phyloP scores from a whole-genome alignment of 2,329 filamentous ascomycete genomes.

The Aspergillus aculeatinus region DNA sequence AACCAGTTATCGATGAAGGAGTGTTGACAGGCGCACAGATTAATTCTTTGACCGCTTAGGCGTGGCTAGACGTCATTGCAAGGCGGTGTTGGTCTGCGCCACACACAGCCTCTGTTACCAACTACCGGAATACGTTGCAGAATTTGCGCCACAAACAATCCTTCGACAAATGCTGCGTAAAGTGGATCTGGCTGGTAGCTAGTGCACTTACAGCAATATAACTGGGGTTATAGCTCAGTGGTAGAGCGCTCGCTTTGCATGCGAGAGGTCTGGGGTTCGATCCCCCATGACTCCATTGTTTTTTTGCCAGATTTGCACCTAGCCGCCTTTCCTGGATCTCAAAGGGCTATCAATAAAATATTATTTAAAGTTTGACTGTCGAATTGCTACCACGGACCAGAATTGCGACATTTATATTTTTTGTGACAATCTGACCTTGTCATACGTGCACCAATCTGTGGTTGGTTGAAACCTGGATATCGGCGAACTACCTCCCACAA shows the following conservation, averaged over 20 bases:
- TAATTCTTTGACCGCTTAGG: slow-evolving; percentile 21
- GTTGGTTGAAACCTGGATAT: too few relatives aligned
- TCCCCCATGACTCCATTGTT: neutral
- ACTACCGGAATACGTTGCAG: slow-evolving; percentile 17
- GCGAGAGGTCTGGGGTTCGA: neutral
- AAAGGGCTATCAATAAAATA: too few relatives aligned
- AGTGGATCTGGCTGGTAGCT: neutral
- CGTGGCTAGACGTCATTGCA: slow-evolving; percentile 38
- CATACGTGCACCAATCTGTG: too few relatives aligned
- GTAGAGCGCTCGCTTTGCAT: neutral
- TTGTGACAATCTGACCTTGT: too few relatives aligned
- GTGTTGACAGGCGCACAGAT: slow-evolving; percentile 38
- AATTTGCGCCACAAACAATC: neutral
- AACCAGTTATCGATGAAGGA: slow-evolving; percentile 25
- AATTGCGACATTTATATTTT: too few relatives aligned
- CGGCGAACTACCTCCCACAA: too few relatives aligned
- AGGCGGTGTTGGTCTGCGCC: slow-evolving; percentile 30
- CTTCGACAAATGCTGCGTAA: too few relatives aligned
- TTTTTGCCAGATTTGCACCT: neutral
- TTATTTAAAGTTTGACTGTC: too few relatives aligned
- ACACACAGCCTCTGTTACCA: slow-evolving; percentile 9
- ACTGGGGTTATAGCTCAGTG: neutral
- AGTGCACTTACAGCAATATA: neutral
- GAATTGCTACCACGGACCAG: too few relatives aligned
- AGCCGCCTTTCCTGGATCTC: neutral